Evolutionary conservation across 768 basidiomycete species (phyloP), one percentile per base, ranked within the genome.

Genomic region (Boletus subcaerulescens): DNA sequence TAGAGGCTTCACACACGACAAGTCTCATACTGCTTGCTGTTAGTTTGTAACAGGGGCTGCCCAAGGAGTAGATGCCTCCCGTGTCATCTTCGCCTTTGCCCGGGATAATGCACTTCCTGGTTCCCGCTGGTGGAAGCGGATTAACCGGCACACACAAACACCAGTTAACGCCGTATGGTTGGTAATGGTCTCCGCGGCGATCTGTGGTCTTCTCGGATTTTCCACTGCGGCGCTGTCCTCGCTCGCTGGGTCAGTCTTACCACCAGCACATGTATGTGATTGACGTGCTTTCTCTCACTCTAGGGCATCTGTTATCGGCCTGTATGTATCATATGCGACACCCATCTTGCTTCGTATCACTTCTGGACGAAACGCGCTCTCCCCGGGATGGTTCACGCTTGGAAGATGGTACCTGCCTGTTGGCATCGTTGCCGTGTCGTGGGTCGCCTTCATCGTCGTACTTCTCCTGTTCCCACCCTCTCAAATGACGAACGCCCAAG

Each of bases 161-260:
- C 87, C 87, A 0, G 85, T 88, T 13, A 83, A 88, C 56, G 87
- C 87, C 3, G 87, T 86, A 6, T 89, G 87, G 87, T 75, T 89
- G 43, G 87, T 88, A 24, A 85, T 88, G 72, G 66, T 69, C 33
- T 65, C 71, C 40, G 67, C 86, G 9, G 82, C 73, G 4, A 58
- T 89, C 29, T 84, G 82, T 41, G 86, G 86, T 11, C 69, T 86
- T 4, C 68, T 89, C 9, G 85, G 87, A 0, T 89, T 89, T 68
- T 86, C 84, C 5, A 63, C 65, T 39, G 76, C 87, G 2, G 87
- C 85, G 7, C 65, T 88, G 41, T 74, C 80, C 12, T 87, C 86
- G 24, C 78, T 87, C 22, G 86, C 86, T 3, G 85, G 85, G 86
- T 87, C 57, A 26, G 76, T 71, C 17, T 36, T 22, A 1, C 3